A percentile compares a stretch with the other conserved stretches of the same genome.
These are phyloP conservation scores for Cenococcum geophilum DNA, from an alignment of 495 filamentous ascomycete species.

Conservation along the genomic window DNA sequence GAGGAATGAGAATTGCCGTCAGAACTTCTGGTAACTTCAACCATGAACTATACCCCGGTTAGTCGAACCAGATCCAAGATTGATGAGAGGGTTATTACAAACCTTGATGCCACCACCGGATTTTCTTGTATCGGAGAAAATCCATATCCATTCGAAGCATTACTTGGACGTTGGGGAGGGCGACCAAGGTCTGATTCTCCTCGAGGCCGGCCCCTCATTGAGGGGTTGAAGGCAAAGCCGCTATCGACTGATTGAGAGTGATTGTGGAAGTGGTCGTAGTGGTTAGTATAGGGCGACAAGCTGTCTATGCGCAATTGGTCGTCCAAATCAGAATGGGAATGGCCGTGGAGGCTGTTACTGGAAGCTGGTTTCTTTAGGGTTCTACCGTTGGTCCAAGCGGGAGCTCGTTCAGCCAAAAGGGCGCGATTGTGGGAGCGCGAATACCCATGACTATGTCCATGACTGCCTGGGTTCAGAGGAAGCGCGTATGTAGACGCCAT, in stretches of 20 bases:
- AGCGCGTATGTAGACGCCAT: conserved; percentile 37
- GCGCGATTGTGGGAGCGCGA: conserved; percentile 21
- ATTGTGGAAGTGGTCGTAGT: conserved; percentile 39
- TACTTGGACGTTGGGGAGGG: conserved; percentile 15
- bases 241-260: conserved; percentile 28
- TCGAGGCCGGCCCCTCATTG: conserved; percentile 32
- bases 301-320: conserved; percentile 10
- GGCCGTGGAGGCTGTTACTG: conserved; percentile 8
- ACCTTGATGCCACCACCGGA: conserved; percentile 13
- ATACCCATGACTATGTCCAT: conserved; percentile 24
- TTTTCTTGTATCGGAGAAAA: conserved; percentile 29
- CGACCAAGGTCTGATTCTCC: conserved; percentile 35
- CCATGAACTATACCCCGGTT: conserved; percentile 26
- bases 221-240: conserved; percentile 33
- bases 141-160: conserved; percentile 17
- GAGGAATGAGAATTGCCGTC: conserved; percentile 36
- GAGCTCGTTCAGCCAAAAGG: conserved; percentile 7
- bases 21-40: conserved; percentile 33
- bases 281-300: conserved; percentile 16
- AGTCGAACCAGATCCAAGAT: conserved; percentile 6
- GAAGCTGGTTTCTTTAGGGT: conserved; percentile 8
- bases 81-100: conserved; percentile 4
- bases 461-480: conserved; percentile 22
- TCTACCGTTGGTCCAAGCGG: conserved; percentile 23
- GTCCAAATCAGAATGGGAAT: conserved; percentile 19